Percentiles rank a stretch among this genome's conserved stretches.
These are phyloP conservation scores for Plectosphaerella plurivora DNA, from an alignment of 2,329 filamentous ascomycete genomes.

Conservation along the genomic window DNA sequence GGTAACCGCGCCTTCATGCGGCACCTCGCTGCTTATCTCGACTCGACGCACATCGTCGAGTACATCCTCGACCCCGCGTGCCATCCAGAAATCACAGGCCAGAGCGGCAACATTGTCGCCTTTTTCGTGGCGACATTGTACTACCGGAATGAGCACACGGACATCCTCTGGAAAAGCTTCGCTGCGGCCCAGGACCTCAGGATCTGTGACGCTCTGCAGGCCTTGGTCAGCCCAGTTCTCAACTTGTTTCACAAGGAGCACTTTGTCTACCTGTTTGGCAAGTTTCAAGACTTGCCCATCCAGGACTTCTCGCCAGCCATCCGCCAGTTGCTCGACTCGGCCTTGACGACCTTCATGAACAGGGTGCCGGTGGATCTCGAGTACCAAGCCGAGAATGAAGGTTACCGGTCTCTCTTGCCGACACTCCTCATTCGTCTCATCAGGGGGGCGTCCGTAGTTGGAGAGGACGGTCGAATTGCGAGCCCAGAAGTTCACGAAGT, in stretches of 20 bases:
- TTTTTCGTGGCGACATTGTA: conserved; percentile 78
- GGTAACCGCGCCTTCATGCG: conserved; percentile 46
- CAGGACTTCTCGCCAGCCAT: conserved; percentile 58
- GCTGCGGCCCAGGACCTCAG: conserved; percentile 77
- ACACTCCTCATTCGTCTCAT: conserved; percentile 62
- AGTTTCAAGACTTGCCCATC: conserved; percentile 62
- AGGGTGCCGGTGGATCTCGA: background rate
- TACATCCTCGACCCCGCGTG: conserved; percentile 90
- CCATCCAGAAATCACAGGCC: conserved; percentile 81
- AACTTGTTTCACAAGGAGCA: conserved; percentile 42
- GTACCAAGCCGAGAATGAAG: background rate
- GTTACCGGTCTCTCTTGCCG: conserved; percentile 27
- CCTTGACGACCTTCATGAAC: conserved; percentile 46
- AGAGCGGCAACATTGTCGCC: conserved; percentile 78
- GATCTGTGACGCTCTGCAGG: conserved; percentile 74
- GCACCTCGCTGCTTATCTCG: conserved; percentile 55
- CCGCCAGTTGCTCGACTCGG: conserved; percentile 54
- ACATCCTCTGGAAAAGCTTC: conserved; percentile 80
- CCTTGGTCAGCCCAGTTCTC: conserved; percentile 51
- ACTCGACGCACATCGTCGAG: conserved; percentile 69
- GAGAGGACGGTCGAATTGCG: conserved; percentile 48
- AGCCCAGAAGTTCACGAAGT: conserved; percentile 60
- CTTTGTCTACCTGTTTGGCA: conserved; percentile 65
- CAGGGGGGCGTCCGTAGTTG: conserved; percentile 62
- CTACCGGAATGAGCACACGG: conserved; percentile 68